A percentile compares a stretch with the other conserved stretches of the same genome.
phyloP scores from a whole-genome alignment of 495 filamentous ascomycete species.

The Penicillium parvum region DNA sequence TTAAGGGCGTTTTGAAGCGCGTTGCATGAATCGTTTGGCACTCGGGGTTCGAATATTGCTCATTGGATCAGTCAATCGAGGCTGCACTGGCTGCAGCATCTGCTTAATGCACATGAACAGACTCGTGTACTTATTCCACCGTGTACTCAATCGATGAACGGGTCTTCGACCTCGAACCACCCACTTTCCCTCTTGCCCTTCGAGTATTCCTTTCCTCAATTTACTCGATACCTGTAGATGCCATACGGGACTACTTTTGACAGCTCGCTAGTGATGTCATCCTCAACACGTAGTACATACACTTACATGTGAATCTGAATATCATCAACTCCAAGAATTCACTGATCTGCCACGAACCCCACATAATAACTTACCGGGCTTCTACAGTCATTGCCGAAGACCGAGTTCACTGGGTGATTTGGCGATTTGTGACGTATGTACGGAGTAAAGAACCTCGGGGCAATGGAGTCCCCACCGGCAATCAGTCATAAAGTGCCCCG shows the following conservation, averaged over 20 bases:
- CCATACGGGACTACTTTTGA: no score
- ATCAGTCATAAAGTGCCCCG: conserved; percentile 20
- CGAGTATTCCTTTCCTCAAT: no score
- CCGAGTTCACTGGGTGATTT: no score
- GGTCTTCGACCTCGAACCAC: no score
- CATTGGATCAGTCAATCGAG: not conserved
- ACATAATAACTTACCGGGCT: not conserved
- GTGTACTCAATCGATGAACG: no score
- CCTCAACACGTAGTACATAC: not conserved
- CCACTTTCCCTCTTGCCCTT: no score
- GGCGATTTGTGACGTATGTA: conserved; percentile 20
- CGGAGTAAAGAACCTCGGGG: conserved; percentile 21
- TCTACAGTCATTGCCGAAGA: no score
- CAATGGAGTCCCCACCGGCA: conserved; percentile 29
- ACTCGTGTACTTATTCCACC: no score
- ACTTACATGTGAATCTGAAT: not conserved
- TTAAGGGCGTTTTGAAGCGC: no score
- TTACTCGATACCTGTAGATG: no score
- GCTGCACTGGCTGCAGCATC: not conserved
- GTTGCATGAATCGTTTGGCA: no score
- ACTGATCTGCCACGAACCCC: not conserved
- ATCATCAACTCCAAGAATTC: not conserved
- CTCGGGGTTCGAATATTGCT: no score
- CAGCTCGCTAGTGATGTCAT: not conserved
- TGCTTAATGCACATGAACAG: not conserved